Evolutionary conservation across 305 asterid genomes (phyloP).

Genomic region (Caryopteris hybrid): DNA sequence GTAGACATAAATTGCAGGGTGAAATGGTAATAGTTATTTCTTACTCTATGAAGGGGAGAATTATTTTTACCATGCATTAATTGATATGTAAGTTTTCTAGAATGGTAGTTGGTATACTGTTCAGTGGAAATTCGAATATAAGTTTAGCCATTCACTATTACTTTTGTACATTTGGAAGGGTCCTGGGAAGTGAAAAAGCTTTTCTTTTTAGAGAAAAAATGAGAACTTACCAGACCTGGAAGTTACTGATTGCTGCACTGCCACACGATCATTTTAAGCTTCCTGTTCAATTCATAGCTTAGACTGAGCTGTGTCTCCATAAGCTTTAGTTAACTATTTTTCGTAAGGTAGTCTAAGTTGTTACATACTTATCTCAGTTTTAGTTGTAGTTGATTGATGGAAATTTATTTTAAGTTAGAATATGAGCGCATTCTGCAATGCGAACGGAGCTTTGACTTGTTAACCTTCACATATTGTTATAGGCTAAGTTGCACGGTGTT

Average conservation of each 20-base stretch:
- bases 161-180: not conserved
- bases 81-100: too few species aligned
- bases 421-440: not conserved
- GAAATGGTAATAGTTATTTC: too few species aligned
- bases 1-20: too few species aligned
- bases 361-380: not conserved
- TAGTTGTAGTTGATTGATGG: constrained; percentile 10
- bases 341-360: not conserved
- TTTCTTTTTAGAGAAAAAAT: not conserved
- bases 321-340: not conserved
- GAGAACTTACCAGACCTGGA: not conserved
- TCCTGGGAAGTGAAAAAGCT: not conserved
- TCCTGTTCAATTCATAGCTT: not conserved
- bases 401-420: not conserved
- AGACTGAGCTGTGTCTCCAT: not conserved
- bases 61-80: too few species aligned
- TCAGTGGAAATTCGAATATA: too few species aligned
- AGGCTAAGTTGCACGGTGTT: not conserved
- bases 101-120: too few species aligned
- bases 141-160: constrained; percentile 8
- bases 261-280: not conserved
- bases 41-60: too few species aligned
- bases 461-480: constrained; percentile 1
- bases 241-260: not conserved
- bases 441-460: constrained; percentile 3